Evolutionary conservation across 83 land plant genomes (phyloP).

Genomic region (Thuja plicata): DNA sequence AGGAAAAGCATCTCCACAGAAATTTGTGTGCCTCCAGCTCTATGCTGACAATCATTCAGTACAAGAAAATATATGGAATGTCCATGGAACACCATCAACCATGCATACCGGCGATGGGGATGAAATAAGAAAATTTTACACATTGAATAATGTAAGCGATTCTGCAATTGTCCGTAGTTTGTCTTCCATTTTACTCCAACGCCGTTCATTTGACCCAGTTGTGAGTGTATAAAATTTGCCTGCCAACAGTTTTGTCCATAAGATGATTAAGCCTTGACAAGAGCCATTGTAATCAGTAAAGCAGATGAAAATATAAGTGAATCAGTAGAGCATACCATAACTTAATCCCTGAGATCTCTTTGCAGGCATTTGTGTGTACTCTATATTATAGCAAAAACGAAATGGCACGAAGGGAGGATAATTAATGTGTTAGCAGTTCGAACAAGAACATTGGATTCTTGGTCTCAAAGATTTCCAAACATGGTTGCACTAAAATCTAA

Average conservation of each 20-base stretch:
- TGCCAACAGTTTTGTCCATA: constrained; percentile 27
- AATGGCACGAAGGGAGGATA: not conserved
- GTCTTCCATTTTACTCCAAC: constrained; percentile 96
- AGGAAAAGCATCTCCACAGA: not conserved
- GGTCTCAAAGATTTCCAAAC: not conserved
- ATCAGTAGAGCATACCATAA: not conserved
- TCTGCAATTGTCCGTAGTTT: constrained; percentile 71
- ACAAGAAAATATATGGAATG: constrained; percentile 1
- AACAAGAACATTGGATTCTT: not conserved
- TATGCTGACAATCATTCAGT: not conserved
- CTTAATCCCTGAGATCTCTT: not conserved
- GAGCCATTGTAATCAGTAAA: not conserved
- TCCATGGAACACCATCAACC: constrained; percentile 1
- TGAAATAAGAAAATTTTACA: constrained; percentile 6
- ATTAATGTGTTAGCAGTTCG: not conserved
- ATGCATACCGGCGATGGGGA: not conserved
- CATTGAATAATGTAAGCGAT: constrained; percentile 68
- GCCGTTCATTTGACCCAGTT: constrained; percentile 95
- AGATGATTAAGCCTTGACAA: constrained; percentile 4
- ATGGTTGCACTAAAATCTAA: not conserved
- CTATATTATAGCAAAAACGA: not conserved
- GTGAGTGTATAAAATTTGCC: constrained; percentile 96
- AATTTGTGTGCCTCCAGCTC: not conserved
- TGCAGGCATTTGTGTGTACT: not conserved
- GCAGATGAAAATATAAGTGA: too few relatives aligned